phyloP scores from a whole-genome alignment of 2,329 filamentous ascomycete genomes.

The Dactylonectria estremocensis region DNA sequence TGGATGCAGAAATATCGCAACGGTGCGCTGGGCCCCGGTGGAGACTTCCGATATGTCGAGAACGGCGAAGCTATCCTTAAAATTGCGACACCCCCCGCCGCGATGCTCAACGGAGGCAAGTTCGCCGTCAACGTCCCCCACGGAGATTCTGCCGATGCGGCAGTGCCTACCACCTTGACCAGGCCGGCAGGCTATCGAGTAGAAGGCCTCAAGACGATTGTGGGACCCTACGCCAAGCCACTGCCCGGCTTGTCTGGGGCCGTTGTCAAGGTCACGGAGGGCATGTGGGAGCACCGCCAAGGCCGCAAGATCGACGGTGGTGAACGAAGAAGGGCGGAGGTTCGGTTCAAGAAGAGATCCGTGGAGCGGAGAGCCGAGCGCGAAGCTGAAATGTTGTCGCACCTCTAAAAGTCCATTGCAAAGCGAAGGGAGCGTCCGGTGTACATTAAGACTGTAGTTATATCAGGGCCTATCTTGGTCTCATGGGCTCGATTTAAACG shows the following conservation, averaged over 20 bases:
- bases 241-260: constrained; percentile 77
- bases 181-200: constrained; percentile 72
- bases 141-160: constrained; percentile 53
- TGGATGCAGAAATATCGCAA: constrained; percentile 90
- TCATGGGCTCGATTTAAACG: constrained; percentile 20
- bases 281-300: constrained; percentile 91
- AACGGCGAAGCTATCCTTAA: constrained; percentile 68
- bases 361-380: constrained; percentile 82
- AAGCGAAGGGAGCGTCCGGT: constrained; percentile 38
- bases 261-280: constrained; percentile 81
- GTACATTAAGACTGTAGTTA: constrained; percentile 51
- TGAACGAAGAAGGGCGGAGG: constrained; percentile 89
- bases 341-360: constrained; percentile 87
- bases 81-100: constrained; percentile 59
- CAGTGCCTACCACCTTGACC: constrained; percentile 38
- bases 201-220: constrained; percentile 77
- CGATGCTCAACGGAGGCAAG: constrained; percentile 61
- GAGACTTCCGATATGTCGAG: constrained; percentile 82
- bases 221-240: constrained; percentile 81
- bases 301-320: constrained; percentile 97
- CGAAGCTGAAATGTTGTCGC: constrained; percentile 57
- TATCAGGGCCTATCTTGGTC: constrained; percentile 43
- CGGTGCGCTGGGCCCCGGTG: constrained; percentile 84
- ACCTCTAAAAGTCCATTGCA: constrained; percentile 48
- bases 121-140: constrained; percentile 70